A percentile compares a stretch with the other conserved stretches of the same genome.
phyloP scores from a whole-genome alignment of 352 stramenopile species.

The Chrysophaeum taylorii region DNA sequence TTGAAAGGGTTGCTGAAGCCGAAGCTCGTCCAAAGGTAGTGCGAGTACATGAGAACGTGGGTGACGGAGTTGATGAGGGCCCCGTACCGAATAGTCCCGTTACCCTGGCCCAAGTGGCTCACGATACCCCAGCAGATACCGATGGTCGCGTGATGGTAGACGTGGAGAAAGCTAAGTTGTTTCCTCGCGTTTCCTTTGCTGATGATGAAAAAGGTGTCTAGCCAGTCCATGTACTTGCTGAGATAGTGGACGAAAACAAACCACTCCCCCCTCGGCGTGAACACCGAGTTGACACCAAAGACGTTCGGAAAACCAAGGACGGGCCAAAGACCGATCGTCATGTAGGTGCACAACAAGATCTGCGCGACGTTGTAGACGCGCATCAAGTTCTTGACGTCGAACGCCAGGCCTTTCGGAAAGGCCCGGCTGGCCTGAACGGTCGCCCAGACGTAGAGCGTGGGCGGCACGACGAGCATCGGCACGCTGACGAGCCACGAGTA shows the following conservation, averaged over 20 bases:
- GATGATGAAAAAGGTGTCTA: conserved; percentile 29
- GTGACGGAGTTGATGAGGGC: conserved; percentile 30
- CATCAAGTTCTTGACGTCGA: conserved; percentile 5
- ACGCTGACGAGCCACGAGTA: not conserved
- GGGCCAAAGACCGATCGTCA: conserved; percentile 21
- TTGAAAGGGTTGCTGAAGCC: conserved; percentile 29
- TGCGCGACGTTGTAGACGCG: conserved; percentile 27
- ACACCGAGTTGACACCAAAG: conserved; percentile 22
- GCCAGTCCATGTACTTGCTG: conserved; percentile 28
- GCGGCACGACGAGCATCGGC: not conserved
- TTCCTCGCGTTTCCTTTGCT: conserved; percentile 17
- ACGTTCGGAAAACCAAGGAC: conserved; percentile 13
- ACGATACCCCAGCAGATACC: conserved; percentile 23
- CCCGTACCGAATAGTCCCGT: conserved; percentile 23
- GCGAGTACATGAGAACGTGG: conserved; percentile 31
- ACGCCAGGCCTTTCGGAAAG: not conserved
- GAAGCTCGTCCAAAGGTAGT: conserved; percentile 26
- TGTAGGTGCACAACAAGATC: conserved; percentile 27
- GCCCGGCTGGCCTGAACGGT: not conserved
- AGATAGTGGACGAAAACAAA: conserved; percentile 28
- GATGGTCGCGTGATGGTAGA: conserved; percentile 31
- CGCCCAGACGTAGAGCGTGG: not conserved
- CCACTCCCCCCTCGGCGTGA: conserved; percentile 17
- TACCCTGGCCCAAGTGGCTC: conserved; percentile 15
- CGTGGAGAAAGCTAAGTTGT: conserved; percentile 27